Percentiles rank a stretch among this genome's conserved stretches.
Evolutionary conservation across 352 stramenopile genomes (phyloP).

Genomic region (Phytophthora sp.): DNA sequence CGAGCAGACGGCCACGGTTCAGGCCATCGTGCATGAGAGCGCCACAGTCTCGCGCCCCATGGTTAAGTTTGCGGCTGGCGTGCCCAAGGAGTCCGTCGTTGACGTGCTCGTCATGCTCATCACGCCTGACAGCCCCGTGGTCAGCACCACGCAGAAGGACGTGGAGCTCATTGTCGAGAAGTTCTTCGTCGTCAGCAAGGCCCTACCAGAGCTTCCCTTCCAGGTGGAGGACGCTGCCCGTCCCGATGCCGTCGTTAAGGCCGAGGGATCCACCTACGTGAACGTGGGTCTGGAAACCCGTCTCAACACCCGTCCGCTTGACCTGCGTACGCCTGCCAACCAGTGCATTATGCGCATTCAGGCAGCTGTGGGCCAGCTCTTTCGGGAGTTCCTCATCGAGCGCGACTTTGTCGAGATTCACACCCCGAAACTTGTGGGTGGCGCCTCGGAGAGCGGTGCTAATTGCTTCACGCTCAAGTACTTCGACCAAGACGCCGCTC

Average conservation of each 20-base stretch:
- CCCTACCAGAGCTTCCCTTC: slow-evolving; percentile 90
- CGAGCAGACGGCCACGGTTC: slow-evolving; percentile 96
- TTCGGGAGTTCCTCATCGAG: slow-evolving; percentile 96
- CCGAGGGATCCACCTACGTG: slow-evolving; percentile 85
- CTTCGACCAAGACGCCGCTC: slow-evolving; percentile 97
- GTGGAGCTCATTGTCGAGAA: slow-evolving; percentile 95
- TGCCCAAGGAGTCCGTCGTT: slow-evolving; percentile 97
- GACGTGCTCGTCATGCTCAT: slow-evolving; percentile 95
- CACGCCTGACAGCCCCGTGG: slow-evolving; percentile 88
- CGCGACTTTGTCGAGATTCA: slow-evolving; percentile 99
- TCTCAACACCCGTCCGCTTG: slow-evolving; percentile 96
- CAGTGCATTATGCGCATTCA: slow-evolving; percentile 99
- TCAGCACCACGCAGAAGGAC: slow-evolving; percentile 94
- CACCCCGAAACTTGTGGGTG: slow-evolving; percentile 98
- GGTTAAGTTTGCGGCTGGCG: slow-evolving; percentile 96
- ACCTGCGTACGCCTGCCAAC: slow-evolving; percentile 98
- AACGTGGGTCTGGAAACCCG: slow-evolving; percentile 92
- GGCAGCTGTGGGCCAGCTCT: slow-evolving; percentile 95
- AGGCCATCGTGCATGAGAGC: slow-evolving; percentile 91
- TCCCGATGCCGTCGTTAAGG: slow-evolving; percentile 86
- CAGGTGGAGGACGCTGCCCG: slow-evolving; percentile 96
- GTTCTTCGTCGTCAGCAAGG: slow-evolving; percentile 96
- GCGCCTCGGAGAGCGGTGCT: slow-evolving; percentile 96
- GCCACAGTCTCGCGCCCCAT: slow-evolving; percentile 94
- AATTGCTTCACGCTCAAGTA: slow-evolving; percentile 99